A percentile compares a stretch with the other conserved stretches of the same genome.
phyloP scores from a whole-genome alignment of 257 asterid genomes.

The Knoxia roxburghii region DNA sequence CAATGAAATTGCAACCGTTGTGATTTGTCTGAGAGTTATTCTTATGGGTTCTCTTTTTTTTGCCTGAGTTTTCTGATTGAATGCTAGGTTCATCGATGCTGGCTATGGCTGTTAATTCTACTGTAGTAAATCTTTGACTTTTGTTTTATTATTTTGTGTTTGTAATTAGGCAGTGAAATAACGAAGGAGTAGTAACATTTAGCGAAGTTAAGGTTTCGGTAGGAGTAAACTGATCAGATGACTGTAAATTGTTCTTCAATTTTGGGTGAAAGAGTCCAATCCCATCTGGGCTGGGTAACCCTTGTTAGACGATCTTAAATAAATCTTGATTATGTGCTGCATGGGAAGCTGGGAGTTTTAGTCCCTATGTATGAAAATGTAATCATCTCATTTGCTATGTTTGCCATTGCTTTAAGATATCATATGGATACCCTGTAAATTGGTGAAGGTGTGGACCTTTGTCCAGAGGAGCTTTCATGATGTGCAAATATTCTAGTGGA shows the following conservation, averaged over 20 bases:
- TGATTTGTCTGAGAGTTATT: background rate
- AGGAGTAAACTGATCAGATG: background rate
- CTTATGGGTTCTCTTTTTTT: background rate
- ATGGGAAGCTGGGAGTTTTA: background rate
- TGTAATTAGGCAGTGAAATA: background rate
- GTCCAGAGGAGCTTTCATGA: background rate
- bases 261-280: background rate
- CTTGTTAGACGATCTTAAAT: no score
- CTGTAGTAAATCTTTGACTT: background rate
- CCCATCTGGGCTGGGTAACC: no score
- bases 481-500: background rate
- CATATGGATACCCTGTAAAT: background rate
- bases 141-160: background rate
- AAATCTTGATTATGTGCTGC: background rate
- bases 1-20: background rate
- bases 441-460: background rate
- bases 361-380: background rate
- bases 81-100: background rate
- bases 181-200: background rate
- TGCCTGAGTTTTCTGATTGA: background rate
- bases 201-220: background rate
- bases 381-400: background rate
- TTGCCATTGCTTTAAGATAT: background rate
- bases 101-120: no score
- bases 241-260: background rate